Evolutionary conservation across 2,329 filamentous ascomycete genomes (phyloP), one percentile per base, ranked within the genome.

Genomic region (Ilyonectria mors-panacis): DNA sequence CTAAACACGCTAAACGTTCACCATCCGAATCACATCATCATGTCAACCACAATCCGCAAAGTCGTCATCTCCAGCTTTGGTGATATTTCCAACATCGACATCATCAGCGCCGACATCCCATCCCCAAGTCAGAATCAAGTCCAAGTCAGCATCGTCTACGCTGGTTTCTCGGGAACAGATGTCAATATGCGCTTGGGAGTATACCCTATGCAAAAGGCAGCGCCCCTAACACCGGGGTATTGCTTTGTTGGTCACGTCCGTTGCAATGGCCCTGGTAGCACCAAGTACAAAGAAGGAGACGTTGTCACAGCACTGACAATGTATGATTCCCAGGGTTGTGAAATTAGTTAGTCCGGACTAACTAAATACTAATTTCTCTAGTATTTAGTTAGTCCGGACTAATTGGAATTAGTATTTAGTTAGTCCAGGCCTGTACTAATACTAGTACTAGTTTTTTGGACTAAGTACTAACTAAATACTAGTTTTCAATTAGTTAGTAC

Each of bases 221-320:
- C 84, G 0, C 85, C 85, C 2, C 71, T 87, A 1, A 86, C 83
- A 0, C 84, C 85, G 0, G 85, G 85, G 53, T 87, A 86, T 76
- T 82, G 78, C 68, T 80, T 85, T 28, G 78, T 84, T 63, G 85
- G 85, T 30, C 78, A 76, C 19, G 81, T 86, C 48, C 74, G 72
- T 59, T 63, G 71, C 23, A 80, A 79, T 66, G 84, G 84, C 0
- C 54, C 75, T n/a, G 76, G 75, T 13, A 73, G 75, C 54, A 67
- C 70, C 26, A 71, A 56, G n/a, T 79, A 81, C 68, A 33, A 65
- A 6, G 58, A 66, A 7, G 82, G 81, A 28, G 78, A 79, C 35
- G 47, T 78, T 35, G 81, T 84, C 3, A 73, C 74, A 10, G 75
- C 77, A 7, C 37, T 84, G 10, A 82, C 79, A 6, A 75, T 79